Evolutionary conservation across 129 eudicot genomes (phyloP).

Genomic region (Helianthus tuberosus): DNA sequence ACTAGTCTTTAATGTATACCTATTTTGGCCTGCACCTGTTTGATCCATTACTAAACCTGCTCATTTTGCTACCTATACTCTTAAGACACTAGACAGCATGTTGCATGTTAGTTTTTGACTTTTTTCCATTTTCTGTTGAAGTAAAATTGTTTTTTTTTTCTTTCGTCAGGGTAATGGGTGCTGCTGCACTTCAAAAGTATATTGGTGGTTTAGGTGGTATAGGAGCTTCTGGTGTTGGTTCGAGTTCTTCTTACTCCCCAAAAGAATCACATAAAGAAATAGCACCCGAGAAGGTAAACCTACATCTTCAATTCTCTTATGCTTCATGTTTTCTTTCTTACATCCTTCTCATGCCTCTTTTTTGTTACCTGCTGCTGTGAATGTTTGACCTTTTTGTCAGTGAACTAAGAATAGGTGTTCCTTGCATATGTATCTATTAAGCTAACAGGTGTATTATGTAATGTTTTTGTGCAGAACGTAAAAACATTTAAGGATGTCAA

Average conservation of each 20-base stretch:
- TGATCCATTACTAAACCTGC: background rate
- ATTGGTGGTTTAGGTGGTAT: slow-evolving; percentile 84
- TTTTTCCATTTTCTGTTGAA: background rate
- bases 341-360: too few relatives aligned
- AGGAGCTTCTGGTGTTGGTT: slow-evolving; percentile 95
- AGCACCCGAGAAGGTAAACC: slow-evolving; percentile 82
- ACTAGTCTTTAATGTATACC: background rate
- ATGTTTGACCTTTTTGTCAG: background rate
- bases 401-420: background rate
- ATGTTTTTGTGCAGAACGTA: slow-evolving; percentile 4
- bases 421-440: background rate
- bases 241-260: slow-evolving; percentile 84
- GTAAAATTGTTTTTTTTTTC: background rate
- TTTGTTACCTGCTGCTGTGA: slow-evolving; percentile 3
- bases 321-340: too few relatives aligned
- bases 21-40: background rate
- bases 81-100: background rate
- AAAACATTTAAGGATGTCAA: slow-evolving; percentile 85
- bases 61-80: slow-evolving; percentile 3
- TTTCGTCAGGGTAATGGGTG: slow-evolving; percentile 74
- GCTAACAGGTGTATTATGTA: background rate
- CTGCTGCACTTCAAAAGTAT: slow-evolving; percentile 93
- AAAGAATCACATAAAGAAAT: slow-evolving; percentile 88
- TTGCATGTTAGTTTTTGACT: background rate
- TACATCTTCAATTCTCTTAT: slow-evolving; percentile 5